Conservation (phyloP, 2,329 filamentous ascomycete species). For the Ophiognomonia clavigignenti-juglandacearum region DNA sequence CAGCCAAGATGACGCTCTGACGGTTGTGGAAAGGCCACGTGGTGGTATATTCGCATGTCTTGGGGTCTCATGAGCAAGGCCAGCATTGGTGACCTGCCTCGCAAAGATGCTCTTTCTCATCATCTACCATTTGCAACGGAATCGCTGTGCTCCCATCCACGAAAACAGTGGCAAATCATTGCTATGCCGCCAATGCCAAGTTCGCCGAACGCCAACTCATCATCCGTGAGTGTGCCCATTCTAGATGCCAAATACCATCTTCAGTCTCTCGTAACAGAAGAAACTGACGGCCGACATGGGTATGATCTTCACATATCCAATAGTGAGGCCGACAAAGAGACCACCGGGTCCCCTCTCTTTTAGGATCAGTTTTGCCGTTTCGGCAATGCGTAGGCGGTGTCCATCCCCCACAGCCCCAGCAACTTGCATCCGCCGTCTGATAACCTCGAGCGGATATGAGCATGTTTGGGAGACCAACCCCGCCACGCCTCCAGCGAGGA, state of each 20-base stretch:
- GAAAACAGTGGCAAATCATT: not conserved
- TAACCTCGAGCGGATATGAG: slow-evolving; percentile 91
- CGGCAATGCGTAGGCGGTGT: slow-evolving; percentile 67
- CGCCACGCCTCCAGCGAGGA: slow-evolving; percentile 77
- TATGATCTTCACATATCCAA: slow-evolving; percentile 91
- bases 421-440: slow-evolving; percentile 92
- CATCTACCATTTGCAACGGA: not conserved
- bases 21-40: not conserved
- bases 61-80: not conserved
- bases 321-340: slow-evolving; percentile 89
- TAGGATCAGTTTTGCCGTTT: slow-evolving; percentile 73
- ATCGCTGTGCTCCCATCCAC: slow-evolving; percentile 1
- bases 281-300: slow-evolving; percentile 76
- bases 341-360: slow-evolving; percentile 71
- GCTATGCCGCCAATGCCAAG: slow-evolving; percentile 9
- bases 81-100: not conserved
- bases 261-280: slow-evolving; percentile 61
- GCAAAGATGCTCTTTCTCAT: not conserved
- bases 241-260: slow-evolving; percentile 62
- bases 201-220: slow-evolving; percentile 11
- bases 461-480: slow-evolving; percentile 86
- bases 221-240: slow-evolving; percentile 2
- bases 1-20: not conserved
- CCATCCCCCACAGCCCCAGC: slow-evolving; percentile 91
- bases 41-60: not conserved